A percentile compares a stretch with the other conserved stretches of the same genome.
phyloP scores from a whole-genome alignment of 345 rosid species.

The Capsella bursapastoris region DNA sequence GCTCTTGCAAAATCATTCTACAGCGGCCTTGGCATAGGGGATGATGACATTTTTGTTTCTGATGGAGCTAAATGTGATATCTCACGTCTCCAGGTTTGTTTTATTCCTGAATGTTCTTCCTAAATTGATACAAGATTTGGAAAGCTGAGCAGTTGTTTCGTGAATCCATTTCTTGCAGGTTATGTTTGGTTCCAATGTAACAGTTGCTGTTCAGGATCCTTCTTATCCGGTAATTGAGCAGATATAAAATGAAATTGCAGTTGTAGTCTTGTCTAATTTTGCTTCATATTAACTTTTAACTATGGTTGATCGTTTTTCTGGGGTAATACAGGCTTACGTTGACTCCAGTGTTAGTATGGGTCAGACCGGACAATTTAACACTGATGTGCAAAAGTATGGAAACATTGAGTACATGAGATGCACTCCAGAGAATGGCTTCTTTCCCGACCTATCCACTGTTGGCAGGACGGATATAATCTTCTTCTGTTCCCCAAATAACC shows the following conservation, averaged over 20 bases:
- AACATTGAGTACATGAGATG: constrained; percentile 95
- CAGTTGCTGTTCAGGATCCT: constrained; percentile 97
- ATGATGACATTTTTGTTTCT: constrained; percentile 89
- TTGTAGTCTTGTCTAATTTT: constrained; percentile 6
- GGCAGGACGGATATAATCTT: constrained; percentile 82
- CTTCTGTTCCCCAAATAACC: constrained; percentile 97
- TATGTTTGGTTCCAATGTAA: constrained; percentile 79
- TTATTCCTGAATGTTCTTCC: neutral
- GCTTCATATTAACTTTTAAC: constrained; percentile 1
- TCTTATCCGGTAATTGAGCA: constrained; percentile 84
- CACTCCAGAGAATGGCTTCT: constrained; percentile 93
- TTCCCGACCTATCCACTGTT: constrained; percentile 82
- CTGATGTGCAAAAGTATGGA: constrained; percentile 64
- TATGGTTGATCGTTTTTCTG: neutral
- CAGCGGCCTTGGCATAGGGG: constrained; percentile 76
- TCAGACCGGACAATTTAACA: constrained; percentile 77
- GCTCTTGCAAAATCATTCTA: constrained; percentile 81
- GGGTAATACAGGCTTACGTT: constrained; percentile 76
- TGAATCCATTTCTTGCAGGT: constrained; percentile 53
- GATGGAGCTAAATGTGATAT: constrained; percentile 99
- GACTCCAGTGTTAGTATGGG: constrained; percentile 98
- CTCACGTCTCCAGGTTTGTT: constrained; percentile 90
- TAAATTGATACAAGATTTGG: neutral
- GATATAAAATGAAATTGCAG: constrained; percentile 12
- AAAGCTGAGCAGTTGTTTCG: constrained; percentile 23